phyloP scores from a whole-genome alignment of 2,329 filamentous ascomycete species.

The Aureobasidium sp. region DNA sequence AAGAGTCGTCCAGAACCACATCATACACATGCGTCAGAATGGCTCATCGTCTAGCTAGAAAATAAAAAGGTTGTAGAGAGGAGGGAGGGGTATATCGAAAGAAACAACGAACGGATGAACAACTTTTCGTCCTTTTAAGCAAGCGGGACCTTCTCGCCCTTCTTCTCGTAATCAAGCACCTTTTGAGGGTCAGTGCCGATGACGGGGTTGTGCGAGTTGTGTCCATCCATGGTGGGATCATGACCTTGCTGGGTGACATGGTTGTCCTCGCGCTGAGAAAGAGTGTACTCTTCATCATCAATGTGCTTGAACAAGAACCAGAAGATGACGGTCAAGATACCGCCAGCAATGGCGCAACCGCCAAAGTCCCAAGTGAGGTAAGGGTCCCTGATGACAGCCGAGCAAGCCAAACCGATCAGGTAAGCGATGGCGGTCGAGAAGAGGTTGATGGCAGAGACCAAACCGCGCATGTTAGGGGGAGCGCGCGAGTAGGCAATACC shows the following conservation, averaged over 20 bases:
- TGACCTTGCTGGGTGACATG: constrained; percentile 18
- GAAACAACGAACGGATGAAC: neutral
- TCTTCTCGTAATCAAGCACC: constrained; percentile 16
- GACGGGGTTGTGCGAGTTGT: constrained; percentile 17
- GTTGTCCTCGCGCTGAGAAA: constrained; percentile 18
- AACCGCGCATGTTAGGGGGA: constrained; percentile 37
- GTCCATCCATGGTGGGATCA: constrained; percentile 15
- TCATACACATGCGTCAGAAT: no score
- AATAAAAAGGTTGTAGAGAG: no score
- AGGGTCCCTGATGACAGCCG: constrained; percentile 37
- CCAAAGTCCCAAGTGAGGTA: constrained; percentile 45
- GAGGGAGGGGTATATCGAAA: neutral
- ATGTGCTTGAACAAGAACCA: constrained; percentile 41
- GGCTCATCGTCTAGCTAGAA: no score
- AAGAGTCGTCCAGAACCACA: no score
- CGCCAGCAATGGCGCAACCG: constrained; percentile 44
- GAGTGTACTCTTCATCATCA: constrained; percentile 26
- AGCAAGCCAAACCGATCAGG: constrained; percentile 31
- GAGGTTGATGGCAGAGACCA: constrained; percentile 38
- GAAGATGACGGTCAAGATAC: constrained; percentile 43
- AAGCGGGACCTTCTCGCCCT: constrained; percentile 13
- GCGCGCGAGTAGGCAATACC: constrained; percentile 40
- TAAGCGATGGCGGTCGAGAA: constrained; percentile 35
- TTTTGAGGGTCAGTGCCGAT: constrained; percentile 13
- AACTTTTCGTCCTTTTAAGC: neutral